These are phyloP conservation scores for Thraustochytrium striatum DNA, from an alignment of 352 stramenopile genomes.

Conservation along the genomic window DNA sequence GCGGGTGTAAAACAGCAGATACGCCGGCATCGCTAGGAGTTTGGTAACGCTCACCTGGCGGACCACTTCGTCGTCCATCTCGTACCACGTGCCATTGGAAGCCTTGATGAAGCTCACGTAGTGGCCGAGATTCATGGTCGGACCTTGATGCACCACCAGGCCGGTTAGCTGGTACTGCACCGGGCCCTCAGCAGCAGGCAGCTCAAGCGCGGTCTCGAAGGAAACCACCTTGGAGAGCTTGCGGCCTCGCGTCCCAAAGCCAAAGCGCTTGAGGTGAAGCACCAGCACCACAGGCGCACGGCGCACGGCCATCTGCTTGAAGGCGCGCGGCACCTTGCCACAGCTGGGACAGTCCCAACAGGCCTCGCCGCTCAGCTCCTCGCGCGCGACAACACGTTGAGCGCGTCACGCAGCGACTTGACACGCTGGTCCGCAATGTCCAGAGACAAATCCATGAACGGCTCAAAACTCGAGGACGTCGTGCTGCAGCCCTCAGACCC, in stretches of 20 bases:
- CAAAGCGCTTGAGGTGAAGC: constrained; percentile 82
- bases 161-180: constrained; percentile 67
- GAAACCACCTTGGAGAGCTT: constrained; percentile 81
- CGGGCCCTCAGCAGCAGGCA: constrained; percentile 57
- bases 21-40: not conserved
- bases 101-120: constrained; percentile 83
- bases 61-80: constrained; percentile 83
- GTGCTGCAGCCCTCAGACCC: constrained; percentile 72
- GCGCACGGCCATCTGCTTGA: constrained; percentile 74
- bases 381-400: constrained; percentile 74
- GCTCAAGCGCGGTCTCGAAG: constrained; percentile 67
- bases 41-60: constrained; percentile 65
- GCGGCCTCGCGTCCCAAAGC: constrained; percentile 57
- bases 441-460: constrained; percentile 79
- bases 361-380: constrained; percentile 74
- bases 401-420: constrained; percentile 65
- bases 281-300: constrained; percentile 74
- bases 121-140: constrained; percentile 78
- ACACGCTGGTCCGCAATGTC: constrained; percentile 70
- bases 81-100: constrained; percentile 78
- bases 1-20: constrained; percentile 37
- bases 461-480: constrained; percentile 64
- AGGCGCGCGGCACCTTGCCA: constrained; percentile 66
- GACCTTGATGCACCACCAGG: constrained; percentile 76
- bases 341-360: constrained; percentile 76